Evolutionary conservation across 2,329 filamentous ascomycete genomes (phyloP).

Genomic region (Pseudopithomyces chartarum): DNA sequence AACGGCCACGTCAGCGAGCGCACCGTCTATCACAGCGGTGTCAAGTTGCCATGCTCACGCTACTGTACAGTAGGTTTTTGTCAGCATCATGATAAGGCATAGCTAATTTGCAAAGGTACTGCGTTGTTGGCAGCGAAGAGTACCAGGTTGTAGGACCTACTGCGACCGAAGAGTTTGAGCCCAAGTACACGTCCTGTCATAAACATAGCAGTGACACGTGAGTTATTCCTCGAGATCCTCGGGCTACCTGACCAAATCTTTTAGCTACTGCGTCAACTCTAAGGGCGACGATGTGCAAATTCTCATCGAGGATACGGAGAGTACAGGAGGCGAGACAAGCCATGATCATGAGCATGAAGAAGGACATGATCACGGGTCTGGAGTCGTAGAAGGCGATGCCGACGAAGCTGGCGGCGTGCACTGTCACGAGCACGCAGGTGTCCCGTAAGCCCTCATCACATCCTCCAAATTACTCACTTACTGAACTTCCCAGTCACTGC

Average conservation of each 20-base stretch:
- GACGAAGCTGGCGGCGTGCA: constrained; percentile 17
- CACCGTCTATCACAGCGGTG: constrained; percentile 50
- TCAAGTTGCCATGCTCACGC: constrained; percentile 60
- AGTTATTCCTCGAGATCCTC: constrained; percentile 25
- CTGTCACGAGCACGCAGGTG: constrained; percentile 77
- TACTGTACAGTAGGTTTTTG: constrained; percentile 46
- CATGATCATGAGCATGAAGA: constrained; percentile 26
- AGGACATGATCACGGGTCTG: constrained; percentile 21
- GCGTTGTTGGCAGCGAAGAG: constrained; percentile 49
- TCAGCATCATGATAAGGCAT: background rate
- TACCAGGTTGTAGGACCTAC: constrained; percentile 58
- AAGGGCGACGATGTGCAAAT: constrained; percentile 67
- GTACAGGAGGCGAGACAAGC: constrained; percentile 21
- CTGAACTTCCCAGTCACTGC: constrained; percentile 57
- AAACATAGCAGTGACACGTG: constrained; percentile 63
- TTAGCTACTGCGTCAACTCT: constrained; percentile 66
- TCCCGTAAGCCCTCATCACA: constrained; percentile 62
- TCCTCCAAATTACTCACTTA: constrained; percentile 16
- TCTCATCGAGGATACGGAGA: constrained; percentile 44
- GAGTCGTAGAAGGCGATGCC: constrained; percentile 1
- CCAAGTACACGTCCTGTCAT: constrained; percentile 70
- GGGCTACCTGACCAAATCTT: background rate
- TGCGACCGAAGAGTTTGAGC: constrained; percentile 60
- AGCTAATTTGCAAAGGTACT: constrained; percentile 45
- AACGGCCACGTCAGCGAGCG: constrained; percentile 14